A percentile compares a stretch with the other conserved stretches of the same genome.
phyloP scores from a whole-genome alignment of 2,329 filamentous ascomycete species.

The Teratosphaeria pseudoeucalypti region DNA sequence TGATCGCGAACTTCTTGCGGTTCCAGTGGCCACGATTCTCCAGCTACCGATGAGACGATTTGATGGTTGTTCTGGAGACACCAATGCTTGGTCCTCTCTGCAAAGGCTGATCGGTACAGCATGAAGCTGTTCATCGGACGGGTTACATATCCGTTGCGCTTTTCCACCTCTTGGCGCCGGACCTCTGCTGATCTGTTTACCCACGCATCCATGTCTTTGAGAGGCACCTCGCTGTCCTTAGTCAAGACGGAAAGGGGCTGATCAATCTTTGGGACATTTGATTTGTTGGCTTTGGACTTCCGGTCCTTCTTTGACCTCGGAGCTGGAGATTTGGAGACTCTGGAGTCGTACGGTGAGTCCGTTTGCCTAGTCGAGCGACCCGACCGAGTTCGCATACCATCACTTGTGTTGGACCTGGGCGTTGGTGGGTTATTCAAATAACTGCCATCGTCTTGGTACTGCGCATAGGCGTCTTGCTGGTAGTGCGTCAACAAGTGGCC shows the following conservation, averaged over 20 bases:
- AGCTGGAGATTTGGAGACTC: slow-evolving; percentile 24
- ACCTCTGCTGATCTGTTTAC: slow-evolving; percentile 61
- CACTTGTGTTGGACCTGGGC: slow-evolving; percentile 33
- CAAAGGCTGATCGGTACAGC: slow-evolving; percentile 88
- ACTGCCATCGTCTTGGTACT: slow-evolving; percentile 15
- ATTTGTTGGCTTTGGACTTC: slow-evolving; percentile 34
- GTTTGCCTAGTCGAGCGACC: slow-evolving; percentile 22
- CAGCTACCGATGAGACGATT: slow-evolving; percentile 77
- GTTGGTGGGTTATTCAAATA: slow-evolving; percentile 31
- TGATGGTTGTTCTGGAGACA: slow-evolving; percentile 87
- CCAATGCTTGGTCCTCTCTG: slow-evolving; percentile 73
- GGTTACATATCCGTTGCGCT: slow-evolving; percentile 69
- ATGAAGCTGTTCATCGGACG: slow-evolving; percentile 98
- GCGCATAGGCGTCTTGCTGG: slow-evolving; percentile 17
- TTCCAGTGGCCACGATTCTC: slow-evolving; percentile 76
- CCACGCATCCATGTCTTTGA: slow-evolving; percentile 71
- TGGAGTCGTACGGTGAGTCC: slow-evolving; percentile 27
- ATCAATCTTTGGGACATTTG: slow-evolving; percentile 46
- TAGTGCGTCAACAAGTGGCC: slow-evolving; percentile 10
- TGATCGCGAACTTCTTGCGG: slow-evolving; percentile 58
- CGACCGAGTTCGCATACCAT: slow-evolving; percentile 31
- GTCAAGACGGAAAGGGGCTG: slow-evolving; percentile 63
- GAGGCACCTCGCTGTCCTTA: slow-evolving; percentile 49
- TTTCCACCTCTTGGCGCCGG: slow-evolving; percentile 57
- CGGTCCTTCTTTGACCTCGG: slow-evolving; percentile 34